Conservation (phyloP, 192 early-diverging fungal genomes). For the Bifiguratus adelaidae region DNA sequence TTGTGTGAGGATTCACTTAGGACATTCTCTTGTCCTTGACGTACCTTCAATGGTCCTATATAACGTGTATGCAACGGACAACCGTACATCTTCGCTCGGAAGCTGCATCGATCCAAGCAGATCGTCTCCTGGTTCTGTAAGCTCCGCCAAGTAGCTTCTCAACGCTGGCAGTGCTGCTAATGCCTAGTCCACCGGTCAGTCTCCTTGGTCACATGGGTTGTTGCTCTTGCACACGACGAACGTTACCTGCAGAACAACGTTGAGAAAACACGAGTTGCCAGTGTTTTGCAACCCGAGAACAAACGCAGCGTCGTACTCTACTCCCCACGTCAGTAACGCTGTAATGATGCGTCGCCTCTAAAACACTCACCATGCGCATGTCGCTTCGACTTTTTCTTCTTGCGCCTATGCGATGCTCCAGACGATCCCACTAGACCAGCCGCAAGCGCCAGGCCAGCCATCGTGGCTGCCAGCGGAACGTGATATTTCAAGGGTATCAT, state of each 20-base stretch:
- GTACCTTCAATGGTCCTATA: constrained; percentile 26
- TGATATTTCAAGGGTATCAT: constrained; percentile 19
- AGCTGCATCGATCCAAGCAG: constrained; percentile 6
- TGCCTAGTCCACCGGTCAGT: constrained; percentile 4
- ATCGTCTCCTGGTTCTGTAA: constrained; percentile 24
- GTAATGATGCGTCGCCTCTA: background rate
- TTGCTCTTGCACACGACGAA: background rate
- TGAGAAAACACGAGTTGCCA: constrained; percentile 91
- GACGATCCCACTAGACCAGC: constrained; percentile 12
- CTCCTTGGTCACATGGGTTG: background rate
- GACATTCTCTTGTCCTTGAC: background rate
- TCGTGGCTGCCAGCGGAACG: constrained; percentile 17
- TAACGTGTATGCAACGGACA: constrained; percentile 22
- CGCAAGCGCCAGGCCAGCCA: constrained; percentile 20
- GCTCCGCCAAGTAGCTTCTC: constrained; percentile 24
- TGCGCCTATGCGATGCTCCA: constrained; percentile 1
- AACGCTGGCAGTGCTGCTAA: constrained; percentile 17
- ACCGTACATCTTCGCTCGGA: constrained; percentile 15
- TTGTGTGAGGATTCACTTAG: background rate
- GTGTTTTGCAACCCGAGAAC: constrained; percentile 71
- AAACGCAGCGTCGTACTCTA: constrained; percentile 19
- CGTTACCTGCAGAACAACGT: constrained; percentile 74
- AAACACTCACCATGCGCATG: background rate
- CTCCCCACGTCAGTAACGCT: background rate
- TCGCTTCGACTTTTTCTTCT: constrained; percentile 4